Conservation (phyloP, 192 early-diverging fungal genomes). For the Backusella macrospora region DNA sequence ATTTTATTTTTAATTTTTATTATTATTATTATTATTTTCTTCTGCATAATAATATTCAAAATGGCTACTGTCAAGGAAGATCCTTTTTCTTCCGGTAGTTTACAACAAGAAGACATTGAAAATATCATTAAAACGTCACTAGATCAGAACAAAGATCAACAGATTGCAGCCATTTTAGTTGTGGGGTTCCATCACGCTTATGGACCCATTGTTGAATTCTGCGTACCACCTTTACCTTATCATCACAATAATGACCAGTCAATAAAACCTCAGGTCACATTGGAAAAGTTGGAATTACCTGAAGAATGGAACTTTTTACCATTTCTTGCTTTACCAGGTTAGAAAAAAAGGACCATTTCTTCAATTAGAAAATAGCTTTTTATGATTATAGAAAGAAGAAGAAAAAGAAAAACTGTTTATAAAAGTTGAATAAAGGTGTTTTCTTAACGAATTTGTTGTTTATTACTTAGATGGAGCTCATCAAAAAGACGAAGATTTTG, state of each 20-base stretch:
- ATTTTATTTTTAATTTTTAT: not conserved
- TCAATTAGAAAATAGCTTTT: too few species aligned
- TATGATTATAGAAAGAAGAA: not conserved
- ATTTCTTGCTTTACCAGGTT: conserved; percentile 77
- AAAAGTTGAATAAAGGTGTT: too few species aligned
- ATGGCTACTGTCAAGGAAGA: conserved; percentile 8
- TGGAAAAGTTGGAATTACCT: conserved; percentile 59
- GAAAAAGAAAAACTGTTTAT: not conserved
- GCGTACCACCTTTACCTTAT: conserved; percentile 51
- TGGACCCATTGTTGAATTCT: conserved; percentile 57
- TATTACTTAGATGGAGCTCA: conserved; percentile 67
- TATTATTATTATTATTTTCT: conserved; percentile 2
- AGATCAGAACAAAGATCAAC: conserved; percentile 36
- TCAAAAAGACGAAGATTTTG: conserved; percentile 79
- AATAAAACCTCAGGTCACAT: conserved; percentile 14
- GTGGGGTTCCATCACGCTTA: conserved; percentile 54
- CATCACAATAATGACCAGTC: conserved; percentile 27
- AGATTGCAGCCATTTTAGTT: conserved; percentile 41
- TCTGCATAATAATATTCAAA: not conserved
- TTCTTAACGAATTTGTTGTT: conserved; percentile 18
- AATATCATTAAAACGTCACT: conserved; percentile 21
- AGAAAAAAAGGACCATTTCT: too few species aligned
- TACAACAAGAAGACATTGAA: not conserved
- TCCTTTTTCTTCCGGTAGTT: not conserved
- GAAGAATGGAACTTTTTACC: conserved; percentile 84